Evolutionary conservation across 148 eudicot genomes (phyloP).

Genomic region (Chenopodium quinoa): DNA sequence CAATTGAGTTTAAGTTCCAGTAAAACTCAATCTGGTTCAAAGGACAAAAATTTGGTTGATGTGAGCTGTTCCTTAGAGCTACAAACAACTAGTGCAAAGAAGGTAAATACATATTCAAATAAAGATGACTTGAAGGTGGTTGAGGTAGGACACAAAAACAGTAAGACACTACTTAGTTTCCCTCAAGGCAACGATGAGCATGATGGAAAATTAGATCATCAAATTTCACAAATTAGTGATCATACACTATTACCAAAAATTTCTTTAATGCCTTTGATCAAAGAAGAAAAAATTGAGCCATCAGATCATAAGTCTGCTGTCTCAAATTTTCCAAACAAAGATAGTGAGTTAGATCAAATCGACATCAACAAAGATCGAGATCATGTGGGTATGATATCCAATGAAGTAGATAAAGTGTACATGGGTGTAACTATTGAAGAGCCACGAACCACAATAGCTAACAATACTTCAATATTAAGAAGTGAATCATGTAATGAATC

Average conservation of each 20-base stretch:
- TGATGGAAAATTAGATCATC: not conserved
- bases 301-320: not conserved
- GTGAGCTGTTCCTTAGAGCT: conserved; percentile 8
- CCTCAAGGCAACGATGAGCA: conserved; percentile 4
- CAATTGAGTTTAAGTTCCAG: not conserved
- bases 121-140: not conserved
- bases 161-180: not conserved
- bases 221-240: not conserved
- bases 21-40: not conserved
- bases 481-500: conserved; percentile 11
- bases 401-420: not conserved
- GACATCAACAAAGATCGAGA: not conserved
- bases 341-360: not conserved
- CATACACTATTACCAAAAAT: not conserved
- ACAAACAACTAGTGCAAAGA: conserved; percentile 6
- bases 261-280: not conserved
- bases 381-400: not conserved
- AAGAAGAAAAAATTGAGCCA: not conserved
- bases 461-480: not conserved
- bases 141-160: not conserved
- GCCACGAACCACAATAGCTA: not conserved
- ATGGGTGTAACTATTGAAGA: not conserved
- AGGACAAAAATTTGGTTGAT: not conserved
- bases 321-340: not conserved
- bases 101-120: not conserved